Percentiles rank a stretch among this genome's conserved stretches.
Conservation (phyloP, 1,284 basidiomycete genomes). For the Meira nashicola region DNA sequence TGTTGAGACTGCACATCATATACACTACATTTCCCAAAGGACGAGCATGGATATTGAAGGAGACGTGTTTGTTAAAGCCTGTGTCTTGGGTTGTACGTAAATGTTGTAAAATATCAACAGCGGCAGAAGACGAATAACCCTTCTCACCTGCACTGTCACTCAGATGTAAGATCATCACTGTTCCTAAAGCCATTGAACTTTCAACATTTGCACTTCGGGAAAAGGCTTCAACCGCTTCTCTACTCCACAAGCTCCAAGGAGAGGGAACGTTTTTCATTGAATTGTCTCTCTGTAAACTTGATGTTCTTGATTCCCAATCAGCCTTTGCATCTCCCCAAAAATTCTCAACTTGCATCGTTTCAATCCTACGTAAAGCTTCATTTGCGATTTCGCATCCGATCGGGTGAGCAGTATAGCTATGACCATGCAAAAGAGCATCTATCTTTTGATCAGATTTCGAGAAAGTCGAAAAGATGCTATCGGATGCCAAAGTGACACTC, state of each 20-base stretch:
- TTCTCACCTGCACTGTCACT: conserved; percentile 61
- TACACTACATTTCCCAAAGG: conserved; percentile 90
- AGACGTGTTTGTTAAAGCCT: neutral
- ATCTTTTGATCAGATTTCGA: conserved; percentile 67
- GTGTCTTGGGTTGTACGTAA: conserved; percentile 17
- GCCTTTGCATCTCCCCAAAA: conserved; percentile 57
- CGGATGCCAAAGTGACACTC: conserved; percentile 68
- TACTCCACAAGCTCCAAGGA: conserved; percentile 85
- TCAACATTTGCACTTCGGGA: conserved; percentile 63
- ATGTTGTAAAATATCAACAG: conserved; percentile 24
- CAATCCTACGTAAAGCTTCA: conserved; percentile 67
- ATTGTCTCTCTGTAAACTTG: neutral
- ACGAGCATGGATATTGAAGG: conserved; percentile 75
- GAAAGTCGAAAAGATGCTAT: conserved; percentile 76
- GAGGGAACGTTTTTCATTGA: no score
- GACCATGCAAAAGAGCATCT: conserved; percentile 85
- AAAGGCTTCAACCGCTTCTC: conserved; percentile 64
- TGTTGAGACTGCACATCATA: conserved; percentile 87
- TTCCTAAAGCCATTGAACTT: conserved; percentile 81
- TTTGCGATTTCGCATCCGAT: conserved; percentile 82
- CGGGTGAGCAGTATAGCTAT: conserved; percentile 65
- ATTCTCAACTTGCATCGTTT: conserved; percentile 56
- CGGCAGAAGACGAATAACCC: conserved; percentile 37
- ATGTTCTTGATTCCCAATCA: conserved; percentile 8
- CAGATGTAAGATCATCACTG: conserved; percentile 76